Evolutionary conservation across 768 basidiomycete species (phyloP), one percentile per base, ranked within the genome.

Genomic region (Lactarius sp.): DNA sequence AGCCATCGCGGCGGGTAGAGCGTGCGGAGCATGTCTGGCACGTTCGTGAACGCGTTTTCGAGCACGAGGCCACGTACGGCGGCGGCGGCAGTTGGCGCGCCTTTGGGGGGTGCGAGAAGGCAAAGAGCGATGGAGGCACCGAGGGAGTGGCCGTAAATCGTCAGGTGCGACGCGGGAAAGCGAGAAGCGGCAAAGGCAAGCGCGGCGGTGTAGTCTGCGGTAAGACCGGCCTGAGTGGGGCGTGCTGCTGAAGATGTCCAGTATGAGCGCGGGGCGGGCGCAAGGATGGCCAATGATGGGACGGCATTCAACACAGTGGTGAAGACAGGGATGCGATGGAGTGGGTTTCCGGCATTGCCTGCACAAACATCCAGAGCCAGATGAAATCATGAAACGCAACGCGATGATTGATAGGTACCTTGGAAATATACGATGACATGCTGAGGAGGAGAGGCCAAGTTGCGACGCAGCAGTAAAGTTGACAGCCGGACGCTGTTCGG

Each of bases 281-380:
- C 76, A 47, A 81, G 49, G 60, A 81, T 65, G 69, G 64, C 52
- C 34, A 61, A 53, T 36, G 56, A 52, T 33, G 56, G 67, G 58
- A 69, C 36, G 3, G 66, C 61, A 55, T 56, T 68, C 2, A 78
- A 68, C 4, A 78, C 67, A 18, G 65, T 58, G 56, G 73, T 67
- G 67, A 82, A 81, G 44, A 80, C 70, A 1, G 80, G 79, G 9
- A 80, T 61, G 12, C 81, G 78, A 14, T 75, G 72, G 2, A 82
- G 69, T 0, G 81, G 80, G 42, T 79, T 81, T 2, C 81, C 81
- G 3, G 81, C 79, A 62, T 83, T 83, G n/a, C 80, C 80, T 78
- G 61, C 16, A 27, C 4, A 31, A 12, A 7, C 6, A 6, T 16
- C 36, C 36, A 37, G 36, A 37, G 9, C 36, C 9, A 41, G 12